Conservation (phyloP, 2,329 filamentous ascomycete species). For the Ophiocordyceps unilateralis region DNA sequence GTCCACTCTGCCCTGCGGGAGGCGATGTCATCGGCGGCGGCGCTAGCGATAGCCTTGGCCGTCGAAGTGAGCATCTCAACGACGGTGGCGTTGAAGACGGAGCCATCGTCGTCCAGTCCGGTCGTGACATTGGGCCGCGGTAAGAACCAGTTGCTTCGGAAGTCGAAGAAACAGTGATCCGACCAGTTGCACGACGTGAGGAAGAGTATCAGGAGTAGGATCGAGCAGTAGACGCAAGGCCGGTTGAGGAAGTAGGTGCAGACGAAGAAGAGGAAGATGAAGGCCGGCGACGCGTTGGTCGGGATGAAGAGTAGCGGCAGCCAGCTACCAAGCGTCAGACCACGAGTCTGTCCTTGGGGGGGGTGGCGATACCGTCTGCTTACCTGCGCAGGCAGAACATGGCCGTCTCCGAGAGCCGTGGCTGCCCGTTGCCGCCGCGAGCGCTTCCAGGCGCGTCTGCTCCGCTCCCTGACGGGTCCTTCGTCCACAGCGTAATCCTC, state of each 20-base stretch:
- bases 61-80: slow-evolving; percentile 50
- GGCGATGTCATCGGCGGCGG: slow-evolving; percentile 45
- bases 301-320: slow-evolving; percentile 78
- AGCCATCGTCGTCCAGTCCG: slow-evolving; percentile 8
- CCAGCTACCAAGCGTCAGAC: slow-evolving; percentile 38
- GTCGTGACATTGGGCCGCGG: slow-evolving; percentile 35
- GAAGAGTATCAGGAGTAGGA: slow-evolving; percentile 89
- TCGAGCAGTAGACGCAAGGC: slow-evolving; percentile 93
- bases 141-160: slow-evolving; percentile 83
- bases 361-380: neutral
- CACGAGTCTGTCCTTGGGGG: too few species aligned
- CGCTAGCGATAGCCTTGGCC: slow-evolving; percentile 46
- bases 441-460: neutral
- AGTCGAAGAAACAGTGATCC: slow-evolving; percentile 84
- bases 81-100: slow-evolving; percentile 29
- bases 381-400: slow-evolving; percentile 51
- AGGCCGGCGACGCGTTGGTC: slow-evolving; percentile 68
- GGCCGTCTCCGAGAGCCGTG: slow-evolving; percentile 4
- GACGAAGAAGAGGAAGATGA: slow-evolving; percentile 77
- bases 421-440: neutral
- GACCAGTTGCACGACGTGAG: slow-evolving; percentile 82
- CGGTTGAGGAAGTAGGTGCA: slow-evolving; percentile 94
- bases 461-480: neutral
- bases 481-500: too few species aligned
- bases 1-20: slow-evolving; percentile 47